Evolutionary conservation across 768 basidiomycete genomes (phyloP).

Genomic region (Omphalotus guepiniiformis): DNA sequence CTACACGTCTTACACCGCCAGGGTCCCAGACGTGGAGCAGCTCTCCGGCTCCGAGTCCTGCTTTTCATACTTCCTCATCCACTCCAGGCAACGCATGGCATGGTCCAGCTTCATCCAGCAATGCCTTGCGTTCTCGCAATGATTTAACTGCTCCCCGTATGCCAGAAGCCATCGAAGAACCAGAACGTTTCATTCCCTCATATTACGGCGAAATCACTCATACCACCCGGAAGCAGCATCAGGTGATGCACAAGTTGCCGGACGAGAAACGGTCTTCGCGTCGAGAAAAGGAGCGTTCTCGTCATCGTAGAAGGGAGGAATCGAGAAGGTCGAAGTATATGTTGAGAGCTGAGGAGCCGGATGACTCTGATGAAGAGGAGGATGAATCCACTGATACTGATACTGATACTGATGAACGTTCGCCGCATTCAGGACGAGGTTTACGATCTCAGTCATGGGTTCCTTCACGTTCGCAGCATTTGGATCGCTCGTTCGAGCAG

Average conservation of each 20-base stretch:
- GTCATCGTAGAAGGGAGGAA: not conserved
- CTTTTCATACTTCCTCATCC: no score
- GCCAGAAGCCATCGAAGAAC: no score
- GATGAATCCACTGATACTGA: not conserved
- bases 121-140: no score
- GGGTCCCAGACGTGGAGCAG: no score
- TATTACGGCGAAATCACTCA: no score
- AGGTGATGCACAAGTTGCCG: not conserved
- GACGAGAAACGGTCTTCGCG: not conserved
- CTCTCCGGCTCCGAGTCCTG: no score
- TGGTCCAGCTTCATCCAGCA: no score
- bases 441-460: not conserved
- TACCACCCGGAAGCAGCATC: no score
- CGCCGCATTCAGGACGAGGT: not conserved
- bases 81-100: no score
- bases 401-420: not conserved
- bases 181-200: no score
- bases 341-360: slow-evolving; percentile 2
- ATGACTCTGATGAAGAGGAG: slow-evolving; percentile 1
- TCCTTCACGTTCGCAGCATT: not conserved
- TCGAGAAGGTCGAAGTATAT: slow-evolving; percentile 1
- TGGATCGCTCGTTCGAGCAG: not conserved
- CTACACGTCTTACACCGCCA: no score
- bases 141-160: no score
- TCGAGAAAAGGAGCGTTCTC: not conserved